Evolutionary conservation across 1,284 basidiomycete species (phyloP).

Genomic region (Bjerkandera adusta): DNA sequence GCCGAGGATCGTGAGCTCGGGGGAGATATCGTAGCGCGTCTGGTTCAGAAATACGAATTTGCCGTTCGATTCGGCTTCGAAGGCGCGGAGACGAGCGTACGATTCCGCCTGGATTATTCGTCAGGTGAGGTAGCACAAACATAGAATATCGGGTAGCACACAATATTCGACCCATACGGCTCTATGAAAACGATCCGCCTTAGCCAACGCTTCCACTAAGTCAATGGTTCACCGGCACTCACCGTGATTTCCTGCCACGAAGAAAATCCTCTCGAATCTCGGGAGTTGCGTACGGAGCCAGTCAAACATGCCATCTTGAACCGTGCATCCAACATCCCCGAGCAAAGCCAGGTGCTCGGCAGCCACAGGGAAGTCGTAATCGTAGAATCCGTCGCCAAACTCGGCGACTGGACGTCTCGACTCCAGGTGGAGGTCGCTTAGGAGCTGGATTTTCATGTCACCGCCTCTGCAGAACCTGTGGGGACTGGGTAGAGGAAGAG

Average conservation of each 20-base stretch:
- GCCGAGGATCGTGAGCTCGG: conserved; percentile 35
- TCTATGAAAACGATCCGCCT: conserved; percentile 9
- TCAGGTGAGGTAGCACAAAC: too few relatives aligned
- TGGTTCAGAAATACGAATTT: conserved; percentile 35
- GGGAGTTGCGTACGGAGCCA: conserved; percentile 33
- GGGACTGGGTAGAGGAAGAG: too few relatives aligned
- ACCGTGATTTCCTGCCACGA: conserved; percentile 37
- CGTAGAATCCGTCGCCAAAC: conserved; percentile 22
- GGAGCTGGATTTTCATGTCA: conserved; percentile 24
- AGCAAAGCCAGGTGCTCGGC: conserved; percentile 35
- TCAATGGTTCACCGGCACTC: background rate
- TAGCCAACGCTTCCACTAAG: background rate
- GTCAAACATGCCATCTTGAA: conserved; percentile 30
- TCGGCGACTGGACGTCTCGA: conserved; percentile 20
- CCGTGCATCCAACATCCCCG: conserved; percentile 36
- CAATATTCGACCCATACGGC: conserved; percentile 22
- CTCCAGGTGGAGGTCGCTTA: conserved; percentile 39
- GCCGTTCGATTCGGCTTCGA: conserved; percentile 19
- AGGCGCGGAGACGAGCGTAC: conserved; percentile 8
- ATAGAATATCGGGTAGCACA: conserved; percentile 17
- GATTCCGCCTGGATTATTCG: conserved; percentile 13
- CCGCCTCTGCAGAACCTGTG: too few relatives aligned
- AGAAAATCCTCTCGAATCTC: conserved; percentile 34
- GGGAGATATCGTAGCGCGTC: conserved; percentile 34
- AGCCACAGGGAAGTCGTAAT: conserved; percentile 29